Evolutionary conservation across 2,329 filamentous ascomycete genomes (phyloP).

Genomic region (Colletotrichum cereale): DNA sequence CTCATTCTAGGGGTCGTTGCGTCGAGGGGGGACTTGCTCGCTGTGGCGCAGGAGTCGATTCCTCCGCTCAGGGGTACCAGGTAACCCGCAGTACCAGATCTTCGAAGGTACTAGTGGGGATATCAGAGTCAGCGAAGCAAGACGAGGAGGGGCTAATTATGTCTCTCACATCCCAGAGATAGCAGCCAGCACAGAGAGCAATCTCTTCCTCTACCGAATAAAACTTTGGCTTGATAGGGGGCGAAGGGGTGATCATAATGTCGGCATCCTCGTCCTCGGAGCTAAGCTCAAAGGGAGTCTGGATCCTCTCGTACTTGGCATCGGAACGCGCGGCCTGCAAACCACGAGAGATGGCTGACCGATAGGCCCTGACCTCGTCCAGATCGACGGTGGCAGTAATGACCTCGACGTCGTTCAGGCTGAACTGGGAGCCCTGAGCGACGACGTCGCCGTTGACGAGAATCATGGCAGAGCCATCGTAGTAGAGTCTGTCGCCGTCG

Average conservation of each 20-base stretch:
- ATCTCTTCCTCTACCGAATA: slow-evolving; percentile 77
- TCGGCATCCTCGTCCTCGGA: slow-evolving; percentile 55
- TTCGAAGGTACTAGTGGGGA: slow-evolving; percentile 27
- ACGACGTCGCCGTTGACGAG: slow-evolving; percentile 73
- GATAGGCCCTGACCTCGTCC: slow-evolving; percentile 76
- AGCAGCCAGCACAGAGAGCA: slow-evolving; percentile 72
- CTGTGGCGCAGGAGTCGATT: slow-evolving; percentile 70
- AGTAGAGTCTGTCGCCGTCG: slow-evolving; percentile 66
- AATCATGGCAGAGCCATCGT: slow-evolving; percentile 70
- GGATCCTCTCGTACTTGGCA: slow-evolving; percentile 59
- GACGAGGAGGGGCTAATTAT: neutral
- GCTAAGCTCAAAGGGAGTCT: slow-evolving; percentile 51
- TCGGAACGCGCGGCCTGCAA: slow-evolving; percentile 66
- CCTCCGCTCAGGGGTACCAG: slow-evolving; percentile 67
- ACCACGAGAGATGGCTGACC: slow-evolving; percentile 67
- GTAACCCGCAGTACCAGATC: slow-evolving; percentile 60
- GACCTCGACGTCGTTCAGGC: slow-evolving; percentile 74
- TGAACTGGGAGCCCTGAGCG: slow-evolving; percentile 49
- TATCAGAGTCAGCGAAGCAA: slow-evolving; percentile 7
- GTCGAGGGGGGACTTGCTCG: slow-evolving; percentile 13
- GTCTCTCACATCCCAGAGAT: slow-evolving; percentile 67
- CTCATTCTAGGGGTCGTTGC: neutral
- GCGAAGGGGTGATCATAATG: slow-evolving; percentile 55
- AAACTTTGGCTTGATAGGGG: slow-evolving; percentile 61
- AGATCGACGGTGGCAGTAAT: slow-evolving; percentile 75